These are phyloP conservation scores for Kwoniella pini DNA, from an alignment of 768 basidiomycete genomes.

Conservation along the genomic window DNA sequence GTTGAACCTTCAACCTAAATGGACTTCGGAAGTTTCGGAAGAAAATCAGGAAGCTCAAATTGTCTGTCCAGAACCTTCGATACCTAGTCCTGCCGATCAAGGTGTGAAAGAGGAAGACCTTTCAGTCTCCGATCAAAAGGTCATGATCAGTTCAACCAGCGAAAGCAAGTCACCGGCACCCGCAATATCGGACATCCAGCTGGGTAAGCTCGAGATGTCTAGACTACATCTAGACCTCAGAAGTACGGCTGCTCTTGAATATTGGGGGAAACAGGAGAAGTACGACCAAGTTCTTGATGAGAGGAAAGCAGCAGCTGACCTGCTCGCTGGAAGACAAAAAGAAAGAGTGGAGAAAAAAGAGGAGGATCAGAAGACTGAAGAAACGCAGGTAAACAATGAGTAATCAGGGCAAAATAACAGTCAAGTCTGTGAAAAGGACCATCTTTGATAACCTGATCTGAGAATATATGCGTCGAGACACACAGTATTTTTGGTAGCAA, in stretches of 20 bases:
- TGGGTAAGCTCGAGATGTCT: background rate
- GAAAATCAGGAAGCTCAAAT: background rate
- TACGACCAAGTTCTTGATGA: conserved; percentile 18
- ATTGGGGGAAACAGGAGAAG: conserved; percentile 23
- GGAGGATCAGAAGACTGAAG: background rate
- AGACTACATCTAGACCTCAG: conserved; percentile 11
- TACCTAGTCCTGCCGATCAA: background rate
- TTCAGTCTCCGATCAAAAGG: too few species aligned
- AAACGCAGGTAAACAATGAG: conserved; percentile 1
- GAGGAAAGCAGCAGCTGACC: conserved; percentile 18
- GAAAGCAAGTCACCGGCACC: background rate
- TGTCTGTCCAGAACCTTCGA: background rate
- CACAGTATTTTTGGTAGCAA: too few species aligned
- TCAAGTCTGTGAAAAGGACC: too few species aligned
- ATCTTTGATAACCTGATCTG: too few species aligned
- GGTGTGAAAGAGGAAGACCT: too few species aligned
- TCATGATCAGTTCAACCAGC: background rate
- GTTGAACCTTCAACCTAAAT: conserved; percentile 6
- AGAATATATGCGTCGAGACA: too few species aligned
- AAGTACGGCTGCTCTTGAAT: conserved; percentile 14
- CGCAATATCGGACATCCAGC: background rate
- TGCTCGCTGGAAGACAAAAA: conserved; percentile 19
- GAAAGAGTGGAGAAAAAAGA: conserved; percentile 4
- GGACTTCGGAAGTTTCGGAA: background rate
- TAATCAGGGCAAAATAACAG: too few species aligned